phyloP scores from a whole-genome alignment of 306 rosid genomes.

The Potentilla sterilis region DNA sequence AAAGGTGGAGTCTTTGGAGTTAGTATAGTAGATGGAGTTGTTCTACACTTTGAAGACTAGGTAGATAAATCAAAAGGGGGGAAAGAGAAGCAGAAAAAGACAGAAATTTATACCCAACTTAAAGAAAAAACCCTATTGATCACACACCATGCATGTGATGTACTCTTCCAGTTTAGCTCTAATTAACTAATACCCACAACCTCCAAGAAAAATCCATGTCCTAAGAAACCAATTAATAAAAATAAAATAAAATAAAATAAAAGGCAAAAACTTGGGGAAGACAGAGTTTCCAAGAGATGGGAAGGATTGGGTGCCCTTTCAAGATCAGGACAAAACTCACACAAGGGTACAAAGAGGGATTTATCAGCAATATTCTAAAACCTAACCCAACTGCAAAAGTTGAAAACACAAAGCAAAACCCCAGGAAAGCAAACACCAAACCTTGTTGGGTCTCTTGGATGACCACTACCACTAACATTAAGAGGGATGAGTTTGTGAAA shows the following conservation, averaged over 20 bases:
- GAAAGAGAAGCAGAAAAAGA: conserved; percentile 1
- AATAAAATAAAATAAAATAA: neutral
- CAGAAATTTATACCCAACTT: conserved; percentile 12
- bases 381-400: neutral
- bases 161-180: neutral
- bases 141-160: neutral
- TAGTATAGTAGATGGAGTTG: conserved; percentile 8
- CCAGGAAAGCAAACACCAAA: neutral
- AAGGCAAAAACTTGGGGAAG: neutral
- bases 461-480: conserved; percentile 13
- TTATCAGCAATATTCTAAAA: neutral
- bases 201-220: conserved; percentile 7
- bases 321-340: conserved; percentile 22
- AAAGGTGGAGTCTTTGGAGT: neutral
- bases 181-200: conserved; percentile 10
- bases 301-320: neutral
- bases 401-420: neutral
- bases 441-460: neutral
- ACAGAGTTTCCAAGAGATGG: conserved; percentile 17
- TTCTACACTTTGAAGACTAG: conserved; percentile 14
- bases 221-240: neutral
- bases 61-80: conserved; percentile 6
- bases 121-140: conserved; percentile 9
- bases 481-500: conserved; percentile 2
- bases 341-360: neutral